phyloP scores from a whole-genome alignment of 192 early-diverging fungal genomes.

The Funneliformis mosseae region DNA sequence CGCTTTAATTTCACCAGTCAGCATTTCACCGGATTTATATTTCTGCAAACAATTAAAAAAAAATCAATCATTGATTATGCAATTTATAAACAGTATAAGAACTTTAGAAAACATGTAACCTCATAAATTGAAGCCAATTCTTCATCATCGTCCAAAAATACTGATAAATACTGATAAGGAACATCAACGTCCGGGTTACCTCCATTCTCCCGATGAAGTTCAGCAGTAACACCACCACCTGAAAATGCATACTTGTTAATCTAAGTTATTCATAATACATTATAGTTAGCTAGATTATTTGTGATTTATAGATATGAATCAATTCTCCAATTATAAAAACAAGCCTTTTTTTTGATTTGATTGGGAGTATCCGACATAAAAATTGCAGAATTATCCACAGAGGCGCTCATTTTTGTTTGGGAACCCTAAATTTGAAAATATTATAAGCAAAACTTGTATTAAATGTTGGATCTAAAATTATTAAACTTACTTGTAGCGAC shows the following conservation, averaged over 20 bases:
- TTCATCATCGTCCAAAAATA: constrained; percentile 95
- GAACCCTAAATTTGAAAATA: constrained; percentile 60
- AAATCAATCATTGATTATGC: not conserved
- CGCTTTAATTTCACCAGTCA: constrained; percentile 88
- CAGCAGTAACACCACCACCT: constrained; percentile 85
- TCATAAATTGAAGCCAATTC: constrained; percentile 72
- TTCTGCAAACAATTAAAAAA: constrained; percentile 30
- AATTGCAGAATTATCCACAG: constrained; percentile 85
- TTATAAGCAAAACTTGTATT: constrained; percentile 3
- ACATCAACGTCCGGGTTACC: constrained; percentile 97
- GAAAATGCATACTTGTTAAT: constrained; percentile 95
- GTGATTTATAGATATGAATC: not conserved
- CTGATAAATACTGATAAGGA: constrained; percentile 88
- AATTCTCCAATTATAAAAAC: not conserved
- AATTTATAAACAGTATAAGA: not conserved
- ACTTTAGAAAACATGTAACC: constrained; percentile 27
- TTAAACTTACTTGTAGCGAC: constrained; percentile 69
- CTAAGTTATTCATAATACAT: constrained; percentile 29
- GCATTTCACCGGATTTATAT: constrained; percentile 83
- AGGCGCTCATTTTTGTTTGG: constrained; percentile 94
- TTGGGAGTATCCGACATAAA: constrained; percentile 88
- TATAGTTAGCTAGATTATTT: not conserved
- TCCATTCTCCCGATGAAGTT: constrained; percentile 79
- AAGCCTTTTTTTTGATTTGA: constrained; percentile 92
- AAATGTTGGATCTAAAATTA: not conserved